Evolutionary conservation across 2,329 filamentous ascomycete species (phyloP).

Genomic region (Lizonia empirigonia): DNA sequence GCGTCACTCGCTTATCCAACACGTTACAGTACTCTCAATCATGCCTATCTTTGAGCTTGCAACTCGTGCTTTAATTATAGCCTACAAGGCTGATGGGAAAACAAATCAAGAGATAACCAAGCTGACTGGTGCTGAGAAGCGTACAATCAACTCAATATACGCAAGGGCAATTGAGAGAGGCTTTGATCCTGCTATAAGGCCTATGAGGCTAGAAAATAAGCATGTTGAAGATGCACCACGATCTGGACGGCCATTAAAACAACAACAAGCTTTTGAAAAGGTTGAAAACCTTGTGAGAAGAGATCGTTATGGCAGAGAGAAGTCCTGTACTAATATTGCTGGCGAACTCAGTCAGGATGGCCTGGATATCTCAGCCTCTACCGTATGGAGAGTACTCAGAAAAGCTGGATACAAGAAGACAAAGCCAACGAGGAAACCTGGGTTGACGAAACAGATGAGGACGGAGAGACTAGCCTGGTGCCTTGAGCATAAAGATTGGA

Average conservation of each 20-base stretch:
- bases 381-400: slow-evolving; percentile 13
- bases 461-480: background rate
- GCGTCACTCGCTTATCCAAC: no score
- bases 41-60: background rate
- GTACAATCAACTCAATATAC: background rate
- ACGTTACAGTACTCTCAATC: no score
- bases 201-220: background rate
- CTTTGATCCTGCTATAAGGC: background rate
- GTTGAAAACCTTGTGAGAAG: background rate
- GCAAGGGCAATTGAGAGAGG: background rate
- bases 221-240: background rate
- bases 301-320: slow-evolving; percentile 19
- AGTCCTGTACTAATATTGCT: slow-evolving; percentile 21
- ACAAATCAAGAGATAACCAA: background rate
- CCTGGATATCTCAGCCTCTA: slow-evolving; percentile 7
- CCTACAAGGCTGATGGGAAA: background rate
- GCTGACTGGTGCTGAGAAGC: background rate
- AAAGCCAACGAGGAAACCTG: slow-evolving; percentile 15
- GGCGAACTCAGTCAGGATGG: slow-evolving; percentile 10
- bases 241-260: no score
- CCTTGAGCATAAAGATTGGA: background rate
- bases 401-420: slow-evolving; percentile 8
- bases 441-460: slow-evolving; percentile 14
- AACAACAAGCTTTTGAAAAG: background rate
- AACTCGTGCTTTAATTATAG: background rate